A percentile compares a stretch with the other conserved stretches of the same genome.
These are phyloP conservation scores for Helichrysum umbraculigerum DNA, from an alignment of 129 eudicot species.

Conservation along the genomic window DNA sequence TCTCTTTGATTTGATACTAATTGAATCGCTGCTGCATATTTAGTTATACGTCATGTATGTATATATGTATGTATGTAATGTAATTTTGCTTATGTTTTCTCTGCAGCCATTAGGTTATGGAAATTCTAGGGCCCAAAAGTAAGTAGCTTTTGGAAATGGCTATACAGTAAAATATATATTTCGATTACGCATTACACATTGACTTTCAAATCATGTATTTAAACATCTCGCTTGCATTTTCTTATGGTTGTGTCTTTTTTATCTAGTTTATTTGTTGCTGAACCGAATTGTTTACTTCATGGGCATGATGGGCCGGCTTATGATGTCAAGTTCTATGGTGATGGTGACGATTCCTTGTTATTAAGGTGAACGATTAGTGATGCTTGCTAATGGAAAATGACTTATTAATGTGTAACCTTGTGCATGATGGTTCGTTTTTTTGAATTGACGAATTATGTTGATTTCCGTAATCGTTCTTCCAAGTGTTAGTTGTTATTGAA, in stretches of 20 bases:
- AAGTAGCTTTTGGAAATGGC: slow-evolving; percentile 24
- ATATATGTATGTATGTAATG: not conserved
- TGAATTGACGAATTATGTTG: not conserved
- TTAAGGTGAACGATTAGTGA: slow-evolving; percentile 51
- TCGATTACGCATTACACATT: not conserved
- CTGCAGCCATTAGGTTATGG: slow-evolving; percentile 43
- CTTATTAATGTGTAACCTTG: not conserved
- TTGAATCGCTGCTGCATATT: not conserved
- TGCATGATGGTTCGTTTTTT: not conserved
- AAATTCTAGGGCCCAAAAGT: slow-evolving; percentile 53
- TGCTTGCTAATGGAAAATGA: slow-evolving; percentile 3
- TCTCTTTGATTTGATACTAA: not conserved
- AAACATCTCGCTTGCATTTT: too few species aligned
- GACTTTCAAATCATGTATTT: too few species aligned
- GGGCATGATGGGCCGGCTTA: slow-evolving; percentile 94
- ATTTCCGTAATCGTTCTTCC: not conserved
- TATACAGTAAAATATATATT: not conserved
- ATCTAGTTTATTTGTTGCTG: slow-evolving; percentile 54
- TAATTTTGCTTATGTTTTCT: not conserved
- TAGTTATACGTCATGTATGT: not conserved
- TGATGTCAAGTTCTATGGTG: slow-evolving; percentile 80
- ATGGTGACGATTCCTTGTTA: slow-evolving; percentile 69
- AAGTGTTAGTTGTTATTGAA: not conserved
- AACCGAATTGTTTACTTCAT: slow-evolving; percentile 59
- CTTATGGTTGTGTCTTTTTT: too few species aligned